Conservation (phyloP, 108 stramenopile species). For the Nannochloropsis salina region DNA sequence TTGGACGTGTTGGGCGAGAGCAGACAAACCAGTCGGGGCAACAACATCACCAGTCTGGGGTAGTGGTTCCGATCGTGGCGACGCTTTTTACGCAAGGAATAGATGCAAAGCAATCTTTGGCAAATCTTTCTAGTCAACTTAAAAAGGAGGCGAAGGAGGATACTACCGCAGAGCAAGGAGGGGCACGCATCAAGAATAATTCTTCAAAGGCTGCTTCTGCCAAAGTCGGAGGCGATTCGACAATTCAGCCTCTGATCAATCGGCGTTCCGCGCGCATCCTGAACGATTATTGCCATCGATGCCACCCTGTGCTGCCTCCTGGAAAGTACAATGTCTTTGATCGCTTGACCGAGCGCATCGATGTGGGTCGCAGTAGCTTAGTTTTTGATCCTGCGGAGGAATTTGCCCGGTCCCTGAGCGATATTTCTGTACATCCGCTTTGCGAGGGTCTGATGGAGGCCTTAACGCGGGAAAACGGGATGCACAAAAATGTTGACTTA, state of each 20-base stretch:
- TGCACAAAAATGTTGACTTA: not conserved
- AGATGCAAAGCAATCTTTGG: constrained; percentile 35
- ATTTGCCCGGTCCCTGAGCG: not conserved
- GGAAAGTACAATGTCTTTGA: not conserved
- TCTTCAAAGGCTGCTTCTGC: not conserved
- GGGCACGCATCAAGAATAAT: not conserved
- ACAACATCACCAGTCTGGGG: not conserved
- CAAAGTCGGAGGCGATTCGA: not conserved
- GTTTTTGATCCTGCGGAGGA: not conserved
- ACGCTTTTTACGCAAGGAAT: constrained; percentile 38
- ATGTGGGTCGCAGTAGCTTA: not conserved
- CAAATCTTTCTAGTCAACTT: constrained; percentile 4
- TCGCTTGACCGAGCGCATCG: not conserved
- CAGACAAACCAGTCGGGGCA: not conserved
- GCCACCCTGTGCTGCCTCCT: not conserved
- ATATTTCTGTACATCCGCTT: not conserved
- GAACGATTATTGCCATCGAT: constrained; percentile 6
- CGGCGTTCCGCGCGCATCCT: not conserved
- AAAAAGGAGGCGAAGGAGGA: not conserved
- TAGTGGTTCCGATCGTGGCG: not conserved
- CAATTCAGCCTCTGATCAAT: not conserved
- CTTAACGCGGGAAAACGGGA: not conserved
- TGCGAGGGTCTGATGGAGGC: constrained; percentile 4
- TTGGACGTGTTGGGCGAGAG: not conserved
- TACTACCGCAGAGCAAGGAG: not conserved